Percentiles rank a stretch among this genome's conserved stretches.
These are phyloP conservation scores for Pezicula rhizophila DNA, from an alignment of 2,329 filamentous ascomycete species.

Conservation along the genomic window DNA sequence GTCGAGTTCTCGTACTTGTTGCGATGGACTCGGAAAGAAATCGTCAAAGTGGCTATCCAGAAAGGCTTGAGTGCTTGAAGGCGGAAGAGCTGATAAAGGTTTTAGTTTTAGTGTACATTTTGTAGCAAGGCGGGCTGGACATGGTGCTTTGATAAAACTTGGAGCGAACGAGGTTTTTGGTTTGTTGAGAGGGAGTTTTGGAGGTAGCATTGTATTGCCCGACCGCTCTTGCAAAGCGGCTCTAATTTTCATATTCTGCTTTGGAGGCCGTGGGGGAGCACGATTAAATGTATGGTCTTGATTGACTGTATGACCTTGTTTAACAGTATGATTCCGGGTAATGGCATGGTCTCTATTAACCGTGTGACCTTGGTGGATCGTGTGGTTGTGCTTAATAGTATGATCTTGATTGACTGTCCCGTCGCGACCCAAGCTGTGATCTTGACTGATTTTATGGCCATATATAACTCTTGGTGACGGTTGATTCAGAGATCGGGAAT, in stretches of 20 bases:
- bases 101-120: background rate
- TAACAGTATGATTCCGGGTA: background rate
- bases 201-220: constrained; percentile 16
- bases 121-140: background rate
- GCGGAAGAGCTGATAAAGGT: constrained; percentile 12
- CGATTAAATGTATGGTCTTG: background rate
- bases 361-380: background rate
- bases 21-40: constrained; percentile 50
- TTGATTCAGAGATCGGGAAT: background rate
- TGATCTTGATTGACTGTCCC: background rate
- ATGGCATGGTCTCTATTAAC: background rate
- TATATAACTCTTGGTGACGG: background rate
- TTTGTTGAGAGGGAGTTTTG: constrained; percentile 7
- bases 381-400: background rate
- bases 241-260: background rate
- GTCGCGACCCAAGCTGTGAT: background rate
- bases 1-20: constrained; percentile 46
- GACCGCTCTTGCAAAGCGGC: constrained; percentile 8
- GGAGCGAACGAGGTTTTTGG: background rate
- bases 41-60: constrained; percentile 43
- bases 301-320: background rate
- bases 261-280: background rate
- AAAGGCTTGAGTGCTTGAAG: constrained; percentile 47
- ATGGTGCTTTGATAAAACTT: background rate
- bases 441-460: background rate